Percentiles rank a stretch among this genome's conserved stretches.
phyloP scores from a whole-genome alignment of 148 eudicot species.

The Camellia granthamiana region DNA sequence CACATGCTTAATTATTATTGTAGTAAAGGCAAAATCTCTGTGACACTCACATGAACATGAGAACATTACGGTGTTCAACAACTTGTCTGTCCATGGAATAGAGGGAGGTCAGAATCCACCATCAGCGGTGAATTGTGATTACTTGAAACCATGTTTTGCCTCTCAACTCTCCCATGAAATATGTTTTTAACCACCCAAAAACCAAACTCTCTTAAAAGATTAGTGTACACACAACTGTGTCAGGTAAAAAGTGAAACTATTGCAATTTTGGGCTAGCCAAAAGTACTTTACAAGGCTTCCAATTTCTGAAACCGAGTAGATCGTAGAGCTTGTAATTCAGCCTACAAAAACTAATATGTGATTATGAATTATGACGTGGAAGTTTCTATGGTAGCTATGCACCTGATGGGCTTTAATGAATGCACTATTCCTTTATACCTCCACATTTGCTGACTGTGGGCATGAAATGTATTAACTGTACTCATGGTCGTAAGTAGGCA shows the following conservation, averaged over 20 bases:
- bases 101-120: background rate
- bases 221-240: no score
- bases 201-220: no score
- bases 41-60: background rate
- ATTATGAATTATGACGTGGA: background rate
- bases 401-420: background rate
- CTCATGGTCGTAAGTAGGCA: slow-evolving; percentile 33
- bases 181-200: background rate
- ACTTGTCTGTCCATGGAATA: no score
- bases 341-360: background rate
- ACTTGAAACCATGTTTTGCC: background rate
- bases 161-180: background rate
- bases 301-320: no score
- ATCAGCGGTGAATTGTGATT: background rate
- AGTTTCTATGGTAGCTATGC: slow-evolving; percentile 4
- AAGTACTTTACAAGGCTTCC: no score
- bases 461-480: background rate
- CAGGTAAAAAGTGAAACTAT: no score
- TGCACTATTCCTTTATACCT: background rate
- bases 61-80: background rate
- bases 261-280: no score
- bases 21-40: no score
- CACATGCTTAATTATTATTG: no score
- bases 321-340: no score
- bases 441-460: background rate